Conservation (phyloP, 2,329 filamentous ascomycete genomes). For the Sporothrix dimorphospora region DNA sequence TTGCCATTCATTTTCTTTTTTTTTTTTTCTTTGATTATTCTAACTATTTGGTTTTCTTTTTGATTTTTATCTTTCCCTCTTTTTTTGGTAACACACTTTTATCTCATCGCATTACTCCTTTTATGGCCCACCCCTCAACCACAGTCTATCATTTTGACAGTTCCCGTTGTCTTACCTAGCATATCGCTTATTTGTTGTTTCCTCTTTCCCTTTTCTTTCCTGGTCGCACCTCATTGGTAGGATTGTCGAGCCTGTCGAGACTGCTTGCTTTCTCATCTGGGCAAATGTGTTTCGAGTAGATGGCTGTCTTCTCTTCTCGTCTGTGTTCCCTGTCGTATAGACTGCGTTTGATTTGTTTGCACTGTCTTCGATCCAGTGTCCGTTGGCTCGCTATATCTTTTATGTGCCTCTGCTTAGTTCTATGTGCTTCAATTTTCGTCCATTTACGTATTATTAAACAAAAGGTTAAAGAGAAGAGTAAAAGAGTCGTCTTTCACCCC, state of each 20-base stretch:
- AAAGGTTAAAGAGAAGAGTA: too few relatives aligned
- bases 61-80: too few relatives aligned
- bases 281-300: constrained; percentile 19
- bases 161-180: constrained; percentile 8
- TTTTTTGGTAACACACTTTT: neutral
- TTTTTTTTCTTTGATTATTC: neutral
- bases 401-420: too few relatives aligned
- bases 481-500: too few relatives aligned
- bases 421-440: too few relatives aligned
- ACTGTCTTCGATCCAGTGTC: neutral
- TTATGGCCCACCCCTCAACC: neutral
- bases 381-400: neutral
- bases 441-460: too few relatives aligned
- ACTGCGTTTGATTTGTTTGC: neutral
- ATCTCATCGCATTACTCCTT: neutral
- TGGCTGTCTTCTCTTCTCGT: neutral
- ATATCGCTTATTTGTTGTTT: neutral
- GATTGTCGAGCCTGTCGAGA: neutral
- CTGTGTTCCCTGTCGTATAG: neutral
- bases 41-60: neutral
- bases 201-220: neutral
- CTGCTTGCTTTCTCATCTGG: neutral
- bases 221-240: neutral
- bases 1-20: neutral
- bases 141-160: constrained; percentile 19